A percentile compares a stretch with the other conserved stretches of the same genome.
Evolutionary conservation across 2,329 filamentous ascomycete genomes (phyloP).

Genomic region (Sphaceloma murrayae): DNA sequence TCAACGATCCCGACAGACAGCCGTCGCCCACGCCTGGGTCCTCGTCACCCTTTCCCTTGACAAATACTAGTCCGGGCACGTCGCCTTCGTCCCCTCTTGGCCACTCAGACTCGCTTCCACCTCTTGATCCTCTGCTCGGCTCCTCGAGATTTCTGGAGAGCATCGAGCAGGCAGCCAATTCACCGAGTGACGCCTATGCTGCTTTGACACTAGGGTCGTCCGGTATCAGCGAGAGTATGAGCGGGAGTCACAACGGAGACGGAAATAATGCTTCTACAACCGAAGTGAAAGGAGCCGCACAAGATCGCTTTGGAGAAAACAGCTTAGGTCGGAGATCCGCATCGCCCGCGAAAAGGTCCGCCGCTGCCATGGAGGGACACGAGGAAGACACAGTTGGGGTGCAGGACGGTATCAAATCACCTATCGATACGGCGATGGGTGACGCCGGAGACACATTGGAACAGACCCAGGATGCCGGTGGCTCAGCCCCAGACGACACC

Average conservation of each 20-base stretch:
- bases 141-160: conserved; percentile 8
- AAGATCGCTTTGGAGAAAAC: background rate
- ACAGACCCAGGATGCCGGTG: background rate
- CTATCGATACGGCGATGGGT: background rate
- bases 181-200: conserved; percentile 45
- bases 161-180: conserved; percentile 22
- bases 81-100: conserved; percentile 31
- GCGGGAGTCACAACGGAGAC: conserved; percentile 26
- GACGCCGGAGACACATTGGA: background rate
- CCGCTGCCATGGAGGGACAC: conserved; percentile 44
- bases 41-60: conserved; percentile 21
- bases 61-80: conserved; percentile 20
- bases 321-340: conserved; percentile 32
- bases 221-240: conserved; percentile 37
- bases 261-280: background rate
- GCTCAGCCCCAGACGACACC: background rate
- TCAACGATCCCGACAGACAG: conserved; percentile 19
- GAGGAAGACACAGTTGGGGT: conserved; percentile 19
- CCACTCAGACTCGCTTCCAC: conserved; percentile 34
- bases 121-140: conserved; percentile 42
- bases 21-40: conserved; percentile 21
- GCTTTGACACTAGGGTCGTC: conserved; percentile 39
- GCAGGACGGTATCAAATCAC: background rate
- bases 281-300: conserved; percentile 10
- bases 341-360: conserved; percentile 47